Evolutionary conservation across 345 rosid species (phyloP).

Genomic region (Pistacia atlantica): DNA sequence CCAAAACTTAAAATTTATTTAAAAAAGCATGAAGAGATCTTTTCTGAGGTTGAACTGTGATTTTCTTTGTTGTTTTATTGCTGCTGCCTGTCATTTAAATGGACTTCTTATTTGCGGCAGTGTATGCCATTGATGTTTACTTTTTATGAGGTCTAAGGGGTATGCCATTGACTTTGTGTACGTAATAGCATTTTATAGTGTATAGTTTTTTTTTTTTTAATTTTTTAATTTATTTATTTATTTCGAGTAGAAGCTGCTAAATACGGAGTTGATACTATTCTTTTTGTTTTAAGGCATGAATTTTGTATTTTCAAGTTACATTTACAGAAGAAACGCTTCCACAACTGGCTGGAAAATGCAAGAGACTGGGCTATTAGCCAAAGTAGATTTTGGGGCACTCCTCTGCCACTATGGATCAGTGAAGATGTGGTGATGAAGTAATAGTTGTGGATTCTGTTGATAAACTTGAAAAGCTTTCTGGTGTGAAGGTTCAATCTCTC

Average conservation of each 20-base stretch:
- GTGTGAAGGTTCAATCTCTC: constrained; percentile 61
- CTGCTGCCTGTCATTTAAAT: too few species aligned
- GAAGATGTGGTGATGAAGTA: constrained; percentile 83
- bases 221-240: too few species aligned
- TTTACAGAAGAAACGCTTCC: constrained; percentile 89
- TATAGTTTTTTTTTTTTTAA: not conserved
- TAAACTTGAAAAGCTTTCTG: constrained; percentile 89
- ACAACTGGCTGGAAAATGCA: constrained; percentile 99
- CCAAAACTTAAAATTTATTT: not conserved
- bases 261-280: too few species aligned
- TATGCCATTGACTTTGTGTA: not conserved
- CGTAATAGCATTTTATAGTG: not conserved
- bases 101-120: not conserved
- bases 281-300: not conserved
- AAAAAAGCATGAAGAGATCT: not conserved
- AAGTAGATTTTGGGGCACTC: constrained; percentile 99
- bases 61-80: not conserved
- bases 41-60: not conserved
- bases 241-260: not conserved
- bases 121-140: not conserved
- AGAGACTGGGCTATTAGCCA: constrained; percentile 99
- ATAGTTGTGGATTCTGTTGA: constrained; percentile 79
- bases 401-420: constrained; percentile 93
- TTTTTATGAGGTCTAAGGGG: not conserved
- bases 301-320: constrained; percentile 6